Evolutionary conservation across 176 grass and related monocot genomes (phyloP).

Genomic region (Cenchrus americanus): DNA sequence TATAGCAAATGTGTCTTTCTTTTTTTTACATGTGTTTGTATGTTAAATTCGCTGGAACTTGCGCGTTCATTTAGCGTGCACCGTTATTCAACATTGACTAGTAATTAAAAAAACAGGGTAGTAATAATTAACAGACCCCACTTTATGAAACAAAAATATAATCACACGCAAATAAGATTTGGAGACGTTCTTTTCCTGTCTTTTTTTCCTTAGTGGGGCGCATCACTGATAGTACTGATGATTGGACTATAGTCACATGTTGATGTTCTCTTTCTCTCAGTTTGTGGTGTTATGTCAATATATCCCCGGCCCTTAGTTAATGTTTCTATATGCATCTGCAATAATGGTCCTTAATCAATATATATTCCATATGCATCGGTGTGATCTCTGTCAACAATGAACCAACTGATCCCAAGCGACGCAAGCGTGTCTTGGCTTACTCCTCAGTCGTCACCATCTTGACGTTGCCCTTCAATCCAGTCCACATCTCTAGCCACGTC

Average conservation of each 20-base stretch:
- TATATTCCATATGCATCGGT: constrained; percentile 26
- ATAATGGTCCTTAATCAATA: constrained; percentile 27
- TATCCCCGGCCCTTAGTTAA: constrained; percentile 23
- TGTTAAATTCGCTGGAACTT: not conserved
- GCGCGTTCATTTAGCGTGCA: not conserved
- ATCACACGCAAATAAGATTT: too few species aligned
- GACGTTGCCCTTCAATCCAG: constrained; percentile 27
- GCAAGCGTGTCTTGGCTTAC: not conserved
- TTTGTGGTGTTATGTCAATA: not conserved
- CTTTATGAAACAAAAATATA: too few species aligned
- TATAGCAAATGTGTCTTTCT: not conserved
- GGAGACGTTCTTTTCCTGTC: not conserved
- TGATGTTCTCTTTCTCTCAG: not conserved
- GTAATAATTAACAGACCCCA: too few species aligned
- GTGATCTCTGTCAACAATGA: constrained; percentile 38
- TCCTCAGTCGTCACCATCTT: constrained; percentile 34
- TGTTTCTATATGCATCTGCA: constrained; percentile 22
- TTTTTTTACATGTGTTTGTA: not conserved
- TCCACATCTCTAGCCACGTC: constrained; percentile 41
- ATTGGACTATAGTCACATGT: not conserved
- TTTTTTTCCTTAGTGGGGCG: not conserved
- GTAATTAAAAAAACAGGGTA: too few species aligned
- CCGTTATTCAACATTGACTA: not conserved
- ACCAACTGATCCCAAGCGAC: constrained; percentile 20
- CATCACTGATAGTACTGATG: not conserved